Percentiles rank a stretch among this genome's conserved stretches.
These are phyloP conservation scores for Laburnicola sp. DNA, from an alignment of 2,329 filamentous ascomycete genomes.

Conservation along the genomic window DNA sequence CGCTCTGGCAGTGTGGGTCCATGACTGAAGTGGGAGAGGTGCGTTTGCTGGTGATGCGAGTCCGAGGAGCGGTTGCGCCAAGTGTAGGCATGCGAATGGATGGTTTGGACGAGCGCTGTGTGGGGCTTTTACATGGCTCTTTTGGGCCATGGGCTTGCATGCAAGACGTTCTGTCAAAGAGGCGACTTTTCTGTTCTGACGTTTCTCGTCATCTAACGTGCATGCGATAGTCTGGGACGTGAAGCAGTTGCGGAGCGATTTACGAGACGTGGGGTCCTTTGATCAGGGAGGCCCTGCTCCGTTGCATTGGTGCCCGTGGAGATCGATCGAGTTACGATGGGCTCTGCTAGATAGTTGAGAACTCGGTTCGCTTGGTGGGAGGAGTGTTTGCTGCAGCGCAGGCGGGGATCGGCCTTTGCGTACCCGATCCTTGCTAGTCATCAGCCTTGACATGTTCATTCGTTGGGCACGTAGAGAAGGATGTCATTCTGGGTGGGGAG, in stretches of 20 bases:
- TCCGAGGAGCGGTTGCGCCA: background rate
- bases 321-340: slow-evolving; percentile 2
- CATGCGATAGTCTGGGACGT: too few species aligned
- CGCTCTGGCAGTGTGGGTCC: too few species aligned
- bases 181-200: background rate
- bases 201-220: background rate
- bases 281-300: background rate
- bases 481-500: background rate
- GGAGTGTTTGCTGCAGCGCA: background rate
- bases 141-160: background rate
- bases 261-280: background rate
- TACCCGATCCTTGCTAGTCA: background rate
- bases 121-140: background rate
- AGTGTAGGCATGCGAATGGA: background rate
- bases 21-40: too few species aligned
- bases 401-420: background rate
- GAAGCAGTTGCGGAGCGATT: background rate
- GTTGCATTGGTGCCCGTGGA: background rate
- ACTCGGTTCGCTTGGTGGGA: too few species aligned
- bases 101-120: background rate
- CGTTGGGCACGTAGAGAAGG: background rate
- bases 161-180: background rate
- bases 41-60: background rate
- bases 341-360: slow-evolving; percentile 5
- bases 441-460: too few species aligned